phyloP scores from a whole-genome alignment of 2,329 filamentous ascomycete genomes.

The Penicillium nordicum region DNA sequence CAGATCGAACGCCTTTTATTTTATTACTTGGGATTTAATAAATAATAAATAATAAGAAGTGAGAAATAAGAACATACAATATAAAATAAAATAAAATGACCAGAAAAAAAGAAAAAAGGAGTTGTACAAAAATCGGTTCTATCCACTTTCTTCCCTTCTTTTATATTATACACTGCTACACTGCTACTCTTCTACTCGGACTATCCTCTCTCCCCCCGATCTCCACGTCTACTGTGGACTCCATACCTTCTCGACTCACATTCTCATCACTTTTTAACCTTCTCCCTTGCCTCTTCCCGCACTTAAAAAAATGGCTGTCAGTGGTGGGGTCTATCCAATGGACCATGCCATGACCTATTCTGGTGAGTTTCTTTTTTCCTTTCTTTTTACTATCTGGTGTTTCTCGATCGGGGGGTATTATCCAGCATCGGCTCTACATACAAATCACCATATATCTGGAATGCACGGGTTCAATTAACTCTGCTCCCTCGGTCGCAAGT shows the following conservation, averaged over 20 bases:
- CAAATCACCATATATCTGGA: not conserved
- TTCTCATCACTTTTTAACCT: constrained; percentile 7
- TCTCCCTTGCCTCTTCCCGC: constrained; percentile 16
- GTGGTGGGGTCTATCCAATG: constrained; percentile 28
- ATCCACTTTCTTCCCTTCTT: not conserved
- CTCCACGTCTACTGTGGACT: not conserved
- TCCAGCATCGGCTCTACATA: not conserved
- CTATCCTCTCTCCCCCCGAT: not conserved
- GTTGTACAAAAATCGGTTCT: not conserved
- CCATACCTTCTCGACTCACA: not conserved
- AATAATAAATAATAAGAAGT: not conserved
- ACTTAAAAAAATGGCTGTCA: constrained; percentile 23
- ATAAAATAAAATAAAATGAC: not conserved
- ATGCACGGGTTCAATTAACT: not conserved
- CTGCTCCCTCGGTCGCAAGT: not conserved
- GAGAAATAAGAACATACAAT: no score
- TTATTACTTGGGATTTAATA: no score
- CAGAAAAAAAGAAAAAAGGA: not conserved
- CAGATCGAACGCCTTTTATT: constrained; percentile 2
- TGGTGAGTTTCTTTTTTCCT: constrained; percentile 14
- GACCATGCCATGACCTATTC: constrained; percentile 21
- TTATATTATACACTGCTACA: no score
- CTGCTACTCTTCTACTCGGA: no score
- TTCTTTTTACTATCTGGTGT: no score
- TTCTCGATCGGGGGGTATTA: not conserved